Conservation (phyloP, 1,139 yeast genomes). For the Kurtzmaniella quercitrusa region DNA sequence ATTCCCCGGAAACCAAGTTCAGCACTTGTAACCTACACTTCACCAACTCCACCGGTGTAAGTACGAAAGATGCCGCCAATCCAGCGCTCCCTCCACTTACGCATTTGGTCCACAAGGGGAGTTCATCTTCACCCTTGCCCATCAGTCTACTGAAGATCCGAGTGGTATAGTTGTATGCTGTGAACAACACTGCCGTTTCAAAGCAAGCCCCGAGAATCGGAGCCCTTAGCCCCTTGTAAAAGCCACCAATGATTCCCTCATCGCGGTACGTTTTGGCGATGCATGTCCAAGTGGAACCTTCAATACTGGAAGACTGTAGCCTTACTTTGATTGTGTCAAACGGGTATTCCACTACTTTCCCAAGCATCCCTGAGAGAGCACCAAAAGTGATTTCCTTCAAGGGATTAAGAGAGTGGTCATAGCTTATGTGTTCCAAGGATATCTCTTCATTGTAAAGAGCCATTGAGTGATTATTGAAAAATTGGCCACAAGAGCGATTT, state of each 20-base stretch:
- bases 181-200: conserved; percentile 73
- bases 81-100: conserved; percentile 82
- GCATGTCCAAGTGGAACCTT: conserved; percentile 52
- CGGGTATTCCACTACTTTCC: conserved; percentile 85
- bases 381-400: conserved; percentile 40
- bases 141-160: conserved; percentile 12
- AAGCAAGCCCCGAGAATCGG: conserved; percentile 86
- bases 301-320: conserved; percentile 52
- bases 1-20: conserved; percentile 3
- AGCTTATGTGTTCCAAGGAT: conserved; percentile 2
- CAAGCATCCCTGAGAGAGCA: conserved; percentile 70
- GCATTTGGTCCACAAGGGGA: conserved; percentile 40
- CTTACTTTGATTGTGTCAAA: conserved; percentile 91
- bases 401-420: conserved; percentile 15
- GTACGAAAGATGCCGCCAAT: conserved; percentile 70
- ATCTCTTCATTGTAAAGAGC: conserved; percentile 5
- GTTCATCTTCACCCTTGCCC: conserved; percentile 16
- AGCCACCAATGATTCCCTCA: conserved; percentile 59
- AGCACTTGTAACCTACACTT: conserved; percentile 83
- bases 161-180: conserved; percentile 43
- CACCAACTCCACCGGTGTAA: conserved; percentile 86
- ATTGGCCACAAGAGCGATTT: no score
- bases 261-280: conserved; percentile 52
- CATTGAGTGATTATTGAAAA: conserved; percentile 1
- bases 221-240: conserved; percentile 64